Percentiles rank a stretch among this genome's conserved stretches.
phyloP scores from a whole-genome alignment of 129 eudicot species.

The Pseudognaphalium luteoalbum region DNA sequence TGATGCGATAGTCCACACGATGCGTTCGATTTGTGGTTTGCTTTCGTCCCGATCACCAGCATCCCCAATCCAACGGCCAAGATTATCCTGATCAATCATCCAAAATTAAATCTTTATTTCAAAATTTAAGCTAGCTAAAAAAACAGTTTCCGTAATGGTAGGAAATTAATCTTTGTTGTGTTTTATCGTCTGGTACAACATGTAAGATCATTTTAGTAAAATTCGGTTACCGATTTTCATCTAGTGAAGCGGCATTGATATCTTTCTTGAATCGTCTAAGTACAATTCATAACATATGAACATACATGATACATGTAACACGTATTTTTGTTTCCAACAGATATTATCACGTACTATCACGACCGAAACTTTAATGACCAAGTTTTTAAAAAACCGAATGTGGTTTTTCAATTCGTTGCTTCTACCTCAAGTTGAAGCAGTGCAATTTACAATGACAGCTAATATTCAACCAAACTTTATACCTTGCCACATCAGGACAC shows the following conservation, averaged over 20 bases:
- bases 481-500: not conserved
- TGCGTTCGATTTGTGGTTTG: slow-evolving; percentile 68
- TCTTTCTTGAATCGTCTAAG: not conserved
- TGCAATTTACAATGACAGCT: too few species aligned
- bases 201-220: not conserved
- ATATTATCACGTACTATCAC: not conserved
- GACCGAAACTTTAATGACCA: not conserved
- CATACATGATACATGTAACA: not conserved
- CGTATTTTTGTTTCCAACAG: not conserved
- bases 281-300: not conserved
- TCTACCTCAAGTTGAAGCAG: too few species aligned
- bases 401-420: not conserved
- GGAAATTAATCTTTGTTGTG: not conserved
- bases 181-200: not conserved
- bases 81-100: slow-evolving; percentile 54
- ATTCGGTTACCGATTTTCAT: too few species aligned
- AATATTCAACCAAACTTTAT: too few species aligned
- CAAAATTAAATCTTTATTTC: not conserved
- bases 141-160: not conserved
- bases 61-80: slow-evolving; percentile 61
- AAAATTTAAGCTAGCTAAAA: not conserved
- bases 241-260: not conserved
- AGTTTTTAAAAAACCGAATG: not conserved
- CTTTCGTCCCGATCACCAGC: slow-evolving; percentile 71
- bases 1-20: slow-evolving; percentile 82